Conservation (phyloP, 2,329 filamentous ascomycete genomes). For the Aspergillus sp. region DNA sequence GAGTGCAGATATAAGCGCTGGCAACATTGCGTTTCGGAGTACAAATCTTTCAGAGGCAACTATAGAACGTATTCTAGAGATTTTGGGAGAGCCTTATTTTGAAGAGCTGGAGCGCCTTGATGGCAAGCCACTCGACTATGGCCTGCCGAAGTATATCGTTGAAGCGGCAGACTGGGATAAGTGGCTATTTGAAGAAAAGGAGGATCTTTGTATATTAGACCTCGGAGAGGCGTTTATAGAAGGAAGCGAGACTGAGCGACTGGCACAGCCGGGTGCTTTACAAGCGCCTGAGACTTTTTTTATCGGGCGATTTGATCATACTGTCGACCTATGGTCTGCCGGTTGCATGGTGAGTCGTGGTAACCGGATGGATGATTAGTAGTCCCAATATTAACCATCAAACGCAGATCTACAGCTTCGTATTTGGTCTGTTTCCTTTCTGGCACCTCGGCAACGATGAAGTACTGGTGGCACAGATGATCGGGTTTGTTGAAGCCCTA, state of each 20-base stretch:
- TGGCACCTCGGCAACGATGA: constrained; percentile 18
- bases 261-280: constrained; percentile 26
- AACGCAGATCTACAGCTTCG: constrained; percentile 23
- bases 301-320: constrained; percentile 26
- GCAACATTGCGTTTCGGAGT: constrained; percentile 27
- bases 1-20: constrained; percentile 25
- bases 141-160: constrained; percentile 23
- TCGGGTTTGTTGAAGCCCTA: constrained; percentile 9
- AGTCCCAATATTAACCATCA: background rate
- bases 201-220: constrained; percentile 25
- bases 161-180: constrained; percentile 23
- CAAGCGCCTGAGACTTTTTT: constrained; percentile 34
- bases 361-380: background rate
- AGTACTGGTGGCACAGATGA: constrained; percentile 21
- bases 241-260: constrained; percentile 19
- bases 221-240: constrained; percentile 25
- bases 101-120: constrained; percentile 20
- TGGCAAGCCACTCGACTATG: constrained; percentile 19
- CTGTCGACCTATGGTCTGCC: constrained; percentile 34
- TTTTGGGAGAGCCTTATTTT: constrained; percentile 19
- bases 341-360: constrained; percentile 22
- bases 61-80: constrained; percentile 18
- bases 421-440: constrained; percentile 19
- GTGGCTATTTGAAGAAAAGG: constrained; percentile 26
- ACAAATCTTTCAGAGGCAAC: constrained; percentile 12